phyloP scores from a whole-genome alignment of 352 stramenopile species.

The Pythium aquatile region DNA sequence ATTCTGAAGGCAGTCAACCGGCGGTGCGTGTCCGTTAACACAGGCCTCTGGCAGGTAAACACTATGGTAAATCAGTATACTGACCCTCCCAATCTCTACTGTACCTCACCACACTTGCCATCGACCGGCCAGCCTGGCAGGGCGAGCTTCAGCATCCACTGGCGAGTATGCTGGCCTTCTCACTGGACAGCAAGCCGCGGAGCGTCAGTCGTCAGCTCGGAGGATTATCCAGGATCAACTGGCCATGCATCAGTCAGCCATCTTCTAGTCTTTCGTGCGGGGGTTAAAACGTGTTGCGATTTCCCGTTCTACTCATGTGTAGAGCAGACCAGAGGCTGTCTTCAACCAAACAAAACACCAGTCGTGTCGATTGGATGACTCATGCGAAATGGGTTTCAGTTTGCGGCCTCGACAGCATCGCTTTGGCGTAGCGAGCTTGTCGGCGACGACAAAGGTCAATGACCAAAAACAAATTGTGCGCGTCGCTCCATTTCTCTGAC shows the following conservation, averaged over 20 bases:
- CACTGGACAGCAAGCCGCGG: conserved; percentile 11
- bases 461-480: no score
- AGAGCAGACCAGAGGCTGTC: no score
- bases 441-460: no score
- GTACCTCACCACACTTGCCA: neutral
- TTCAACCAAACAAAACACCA: no score
- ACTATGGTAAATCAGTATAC: conserved; percentile 4
- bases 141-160: neutral
- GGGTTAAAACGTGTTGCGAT: no score
- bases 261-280: no score
- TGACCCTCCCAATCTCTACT: neutral
- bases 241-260: neutral
- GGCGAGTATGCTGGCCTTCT: neutral
- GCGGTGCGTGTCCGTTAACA: neutral
- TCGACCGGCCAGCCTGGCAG: neutral
- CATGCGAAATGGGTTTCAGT: no score
- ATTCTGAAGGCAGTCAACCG: neutral
- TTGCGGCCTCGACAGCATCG: no score
- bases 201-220: conserved; percentile 17
- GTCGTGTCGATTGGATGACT: no score
- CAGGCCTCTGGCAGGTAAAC: neutral
- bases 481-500: no score
- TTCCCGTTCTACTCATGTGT: no score
- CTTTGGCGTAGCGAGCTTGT: no score
- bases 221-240: neutral